Evolutionary conservation across 2,329 filamentous ascomycete genomes (phyloP).

Genomic region (Bipolaris oryzae): DNA sequence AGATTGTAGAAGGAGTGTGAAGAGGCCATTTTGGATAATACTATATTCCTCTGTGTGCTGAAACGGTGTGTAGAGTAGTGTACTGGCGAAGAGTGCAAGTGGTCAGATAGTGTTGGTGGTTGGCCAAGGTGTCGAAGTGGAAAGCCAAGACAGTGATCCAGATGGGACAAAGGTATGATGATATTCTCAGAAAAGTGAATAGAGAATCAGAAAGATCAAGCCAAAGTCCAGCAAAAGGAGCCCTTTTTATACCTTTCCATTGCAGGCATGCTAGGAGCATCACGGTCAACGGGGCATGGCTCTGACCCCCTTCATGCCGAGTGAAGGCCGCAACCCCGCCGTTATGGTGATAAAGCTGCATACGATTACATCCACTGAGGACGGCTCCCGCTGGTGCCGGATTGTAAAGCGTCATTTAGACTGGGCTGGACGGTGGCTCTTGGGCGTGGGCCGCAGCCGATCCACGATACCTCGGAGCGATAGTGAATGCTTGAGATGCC

Average conservation of each 20-base stretch:
- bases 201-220: conserved; percentile 37
- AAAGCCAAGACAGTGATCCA: conserved; percentile 14
- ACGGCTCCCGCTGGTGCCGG: conserved; percentile 44
- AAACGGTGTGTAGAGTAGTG: conserved; percentile 8
- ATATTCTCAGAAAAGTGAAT: conserved; percentile 25
- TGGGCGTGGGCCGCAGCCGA: conserved; percentile 41
- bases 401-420: conserved; percentile 41
- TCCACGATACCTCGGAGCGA: conserved; percentile 43
- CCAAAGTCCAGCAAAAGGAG: conserved; percentile 24
- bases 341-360: conserved; percentile 49
- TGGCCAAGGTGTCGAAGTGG: conserved; percentile 6
- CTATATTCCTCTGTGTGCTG: neutral
- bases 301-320: conserved; percentile 45
- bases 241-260: conserved; percentile 48
- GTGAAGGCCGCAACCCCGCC: conserved; percentile 46
- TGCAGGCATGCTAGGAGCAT: conserved; percentile 27
- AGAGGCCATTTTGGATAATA: conserved; percentile 42
- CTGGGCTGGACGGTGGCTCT: conserved; percentile 42
- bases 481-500: conserved; percentile 27
- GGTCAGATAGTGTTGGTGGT: conserved; percentile 1
- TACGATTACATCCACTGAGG: conserved; percentile 48
- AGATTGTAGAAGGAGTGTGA: conserved; percentile 46
- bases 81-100: conserved; percentile 5
- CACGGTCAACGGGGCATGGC: conserved; percentile 38
- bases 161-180: conserved; percentile 22